A percentile compares a stretch with the other conserved stretches of the same genome.
phyloP scores from a whole-genome alignment of 2,329 filamentous ascomycete species.

The Pseudogymnoascus sp. region DNA sequence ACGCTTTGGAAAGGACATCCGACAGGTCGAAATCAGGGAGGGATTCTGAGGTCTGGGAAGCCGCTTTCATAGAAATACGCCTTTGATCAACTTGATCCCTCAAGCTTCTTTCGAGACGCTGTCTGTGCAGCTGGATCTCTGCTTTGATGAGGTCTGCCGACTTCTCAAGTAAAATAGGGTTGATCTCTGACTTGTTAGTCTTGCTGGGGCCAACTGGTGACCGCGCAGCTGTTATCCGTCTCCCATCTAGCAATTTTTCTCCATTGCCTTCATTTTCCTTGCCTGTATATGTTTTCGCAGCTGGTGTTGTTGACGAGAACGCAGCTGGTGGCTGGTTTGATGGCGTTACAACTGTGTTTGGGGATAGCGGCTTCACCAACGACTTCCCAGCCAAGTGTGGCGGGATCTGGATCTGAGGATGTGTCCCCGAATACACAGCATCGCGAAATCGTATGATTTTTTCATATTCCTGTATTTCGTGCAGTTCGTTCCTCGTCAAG shows the following conservation, averaged over 20 bases:
- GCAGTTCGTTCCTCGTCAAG: constrained; percentile 41
- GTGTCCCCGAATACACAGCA: constrained; percentile 68
- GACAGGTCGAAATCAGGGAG: constrained; percentile 61
- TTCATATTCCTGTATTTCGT: constrained; percentile 62
- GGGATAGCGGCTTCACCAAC: neutral
- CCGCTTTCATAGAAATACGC: constrained; percentile 37
- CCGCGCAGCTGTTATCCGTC: neutral
- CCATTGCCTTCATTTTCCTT: constrained; percentile 11
- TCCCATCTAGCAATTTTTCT: constrained; percentile 1
- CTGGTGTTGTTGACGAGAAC: constrained; percentile 19
- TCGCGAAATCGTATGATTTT: constrained; percentile 77
- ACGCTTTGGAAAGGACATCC: constrained; percentile 64
- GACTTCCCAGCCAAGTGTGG: constrained; percentile 32
- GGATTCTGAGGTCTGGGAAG: constrained; percentile 40
- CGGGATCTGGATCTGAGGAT: constrained; percentile 54
- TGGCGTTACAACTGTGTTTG: constrained; percentile 17
- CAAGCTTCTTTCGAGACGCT: constrained; percentile 69
- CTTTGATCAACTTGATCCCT: constrained; percentile 68
- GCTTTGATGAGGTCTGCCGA: constrained; percentile 77
- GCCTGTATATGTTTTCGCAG: constrained; percentile 17
- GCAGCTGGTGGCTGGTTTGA: constrained; percentile 20
- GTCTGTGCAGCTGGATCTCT: constrained; percentile 70
- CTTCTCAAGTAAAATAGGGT: constrained; percentile 79
- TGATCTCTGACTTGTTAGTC: constrained; percentile 58
- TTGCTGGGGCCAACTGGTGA: constrained; percentile 18